Base-by-base conservation (phyloP, 805 yeast species). In the Metschnikowia cerradonensis region DNA sequence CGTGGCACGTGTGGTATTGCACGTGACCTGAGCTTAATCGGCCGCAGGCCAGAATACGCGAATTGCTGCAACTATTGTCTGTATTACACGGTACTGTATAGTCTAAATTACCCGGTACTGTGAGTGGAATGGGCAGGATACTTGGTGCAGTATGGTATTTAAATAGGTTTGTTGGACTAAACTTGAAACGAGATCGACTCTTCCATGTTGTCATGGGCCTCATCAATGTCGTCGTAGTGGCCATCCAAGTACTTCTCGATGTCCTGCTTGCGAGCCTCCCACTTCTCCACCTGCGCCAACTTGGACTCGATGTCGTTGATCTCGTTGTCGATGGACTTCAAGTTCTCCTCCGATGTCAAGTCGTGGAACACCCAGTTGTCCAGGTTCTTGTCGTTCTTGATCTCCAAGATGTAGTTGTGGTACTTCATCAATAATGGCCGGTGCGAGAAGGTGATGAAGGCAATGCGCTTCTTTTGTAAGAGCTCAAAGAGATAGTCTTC, bases 401-500 rank as follows among this genome's bases (percentile, higher is more conserved):
- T 78, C 57, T 86, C 88, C 49, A 91, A 71, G 26, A 88, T 72
- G 57, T 79, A 81, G 57, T 86, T 90, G 66, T 90, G 97, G 65
- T 90, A 90, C 67, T 88, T 88, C 70, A 88, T 80, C 64, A 90
- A 74, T 40, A 88, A 76, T 31, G 95, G 92, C 44, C 97, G 79
- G 65, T 90, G 96, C 26, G 89, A 80, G 52, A 90, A 79, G 1
- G 96, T 89, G 50, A 90, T 81, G 56, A 88, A 81, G 1, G 95
- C 86, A 65, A 89, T 86, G 41, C 81, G 78, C 60, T 83, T 83
- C 50, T 71, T 73, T 60, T 82, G 86, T 67, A 90, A 75, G 55
- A 84, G 66, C 62, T 88, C 95, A 68, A 90, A 90, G 47, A 90
- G 73, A 52, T 83, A 81, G 56, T 91, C 97, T 66, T 90, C 97